Evolutionary conservation across 331 rosid species (phyloP).

Genomic region (Acacia concinna): DNA sequence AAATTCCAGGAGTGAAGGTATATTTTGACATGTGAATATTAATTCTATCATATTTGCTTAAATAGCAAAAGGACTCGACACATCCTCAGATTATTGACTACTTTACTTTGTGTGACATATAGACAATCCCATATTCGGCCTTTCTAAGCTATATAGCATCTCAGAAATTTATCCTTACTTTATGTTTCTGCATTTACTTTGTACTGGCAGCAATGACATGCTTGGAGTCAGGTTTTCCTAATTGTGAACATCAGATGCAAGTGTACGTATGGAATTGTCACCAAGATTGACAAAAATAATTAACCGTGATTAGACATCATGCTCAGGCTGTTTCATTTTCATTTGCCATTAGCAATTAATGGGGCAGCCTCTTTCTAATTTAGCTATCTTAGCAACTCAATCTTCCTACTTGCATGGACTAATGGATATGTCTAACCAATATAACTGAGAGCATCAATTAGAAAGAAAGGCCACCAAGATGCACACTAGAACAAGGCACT

Average conservation of each 20-base stretch:
- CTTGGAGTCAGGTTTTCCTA: neutral
- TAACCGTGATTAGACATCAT: no score
- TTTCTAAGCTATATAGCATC: neutral
- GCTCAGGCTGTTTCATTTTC: neutral
- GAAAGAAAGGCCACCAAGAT: neutral
- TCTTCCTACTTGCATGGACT: neutral
- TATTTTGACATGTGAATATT: slow-evolving; percentile 13
- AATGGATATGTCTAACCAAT: neutral
- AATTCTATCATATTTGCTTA: slow-evolving; percentile 15
- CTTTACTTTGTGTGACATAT: neutral
- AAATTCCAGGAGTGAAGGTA: slow-evolving; percentile 86
- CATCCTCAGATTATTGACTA: no score
- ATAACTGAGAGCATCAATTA: neutral
- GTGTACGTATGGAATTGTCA: neutral
- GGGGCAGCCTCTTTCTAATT: neutral
- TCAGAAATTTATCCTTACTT: slow-evolving; percentile 16
- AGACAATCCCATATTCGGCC: neutral
- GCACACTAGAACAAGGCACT: neutral
- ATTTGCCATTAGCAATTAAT: neutral
- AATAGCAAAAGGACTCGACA: neutral
- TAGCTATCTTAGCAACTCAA: neutral
- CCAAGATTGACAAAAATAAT: neutral
- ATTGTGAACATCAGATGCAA: neutral
- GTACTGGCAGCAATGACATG: neutral
- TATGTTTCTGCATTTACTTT: neutral